Evolutionary conservation across 495 filamentous ascomycete genomes (phyloP).

Genomic region (Cairneyella variabilis): DNA sequence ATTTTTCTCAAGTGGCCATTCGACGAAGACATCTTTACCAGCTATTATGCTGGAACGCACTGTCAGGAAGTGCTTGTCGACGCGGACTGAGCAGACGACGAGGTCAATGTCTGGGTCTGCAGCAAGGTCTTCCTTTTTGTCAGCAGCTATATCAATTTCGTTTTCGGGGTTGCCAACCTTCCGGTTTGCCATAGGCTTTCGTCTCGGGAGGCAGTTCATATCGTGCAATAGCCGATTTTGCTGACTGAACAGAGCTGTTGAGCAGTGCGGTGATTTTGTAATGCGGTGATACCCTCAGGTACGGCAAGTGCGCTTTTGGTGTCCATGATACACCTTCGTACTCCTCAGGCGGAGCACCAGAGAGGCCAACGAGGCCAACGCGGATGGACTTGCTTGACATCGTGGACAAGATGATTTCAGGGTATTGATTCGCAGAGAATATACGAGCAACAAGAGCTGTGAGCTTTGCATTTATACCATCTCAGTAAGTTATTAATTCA

Average conservation of each 20-base stretch:
- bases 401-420: no score
- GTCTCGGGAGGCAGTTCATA: constrained; percentile 40
- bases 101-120: constrained; percentile 50
- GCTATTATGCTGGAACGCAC: constrained; percentile 45
- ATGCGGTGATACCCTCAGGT: constrained; percentile 38
- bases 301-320: constrained; percentile 46
- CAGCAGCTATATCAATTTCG: not conserved
- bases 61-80: constrained; percentile 47
- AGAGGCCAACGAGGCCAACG: constrained; percentile 57
- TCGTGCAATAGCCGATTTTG: constrained; percentile 41
- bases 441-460: no score
- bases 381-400: constrained; percentile 52
- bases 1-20: constrained; percentile 50
- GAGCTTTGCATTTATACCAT: no score
- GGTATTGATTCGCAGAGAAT: no score
- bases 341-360: constrained; percentile 20
- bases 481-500: no score
- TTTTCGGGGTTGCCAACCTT: constrained; percentile 31
- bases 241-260: constrained; percentile 48
- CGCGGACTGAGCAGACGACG: constrained; percentile 49
- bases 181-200: constrained; percentile 46
- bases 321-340: constrained; percentile 38
- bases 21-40: constrained; percentile 52
- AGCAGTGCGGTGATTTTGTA: constrained; percentile 55
- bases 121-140: constrained; percentile 24